Base-by-base conservation (phyloP, 768 basidiomycete genomes). In the Rhodotorula graminis region DNA sequence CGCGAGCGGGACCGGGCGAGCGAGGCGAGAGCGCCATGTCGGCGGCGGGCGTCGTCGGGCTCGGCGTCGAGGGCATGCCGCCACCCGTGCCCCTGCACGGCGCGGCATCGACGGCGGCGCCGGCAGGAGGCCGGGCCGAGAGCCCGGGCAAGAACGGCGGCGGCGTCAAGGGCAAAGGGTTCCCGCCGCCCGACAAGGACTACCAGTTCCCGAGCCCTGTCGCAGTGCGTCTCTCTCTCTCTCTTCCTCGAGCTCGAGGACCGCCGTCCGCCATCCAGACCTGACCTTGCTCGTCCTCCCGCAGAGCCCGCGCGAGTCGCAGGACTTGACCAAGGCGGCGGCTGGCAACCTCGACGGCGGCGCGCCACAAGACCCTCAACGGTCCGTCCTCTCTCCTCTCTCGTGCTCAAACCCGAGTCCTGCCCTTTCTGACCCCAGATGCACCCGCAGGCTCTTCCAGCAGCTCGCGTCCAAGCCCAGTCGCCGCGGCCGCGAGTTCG, bases 201-300 rank as follows among this genome's bases (percentile, higher is more conserved):
- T 75, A 75, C 46, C 64, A 69, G 61, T 75, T 75, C 55, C 73
- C 73, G 21, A 31, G 55, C 10, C 70, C 70, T 2, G 56, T 57
- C 15, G 56, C 56, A n/a, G 53, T 55, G n/a, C 53, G 53, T 55
- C n/a, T 8, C 29, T 14, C 46, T 40, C 9, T 23, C 21, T 15
- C 57, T 40, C 21, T 2, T 2, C 14, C n/a, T 27, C 37, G 37
- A 9, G n/a, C n/a, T n/a, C n/a, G n/a, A n/a, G n/a, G n/a, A n/a
- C n/a, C n/a, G n/a, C n/a, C n/a, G n/a, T n/a, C n/a, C n/a, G n/a
- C n/a, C n/a, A n/a, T n/a, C n/a, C n/a, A n/a, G n/a, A n/a, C n/a
- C 53, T 55, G 53, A 55, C 16, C 27, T 1, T 23, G 11, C 50
- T 1, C 4, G 14, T 2, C 0, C 14, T 27, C 23, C 1, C n/a